Percentiles rank a stretch among this genome's conserved stretches.
Evolutionary conservation across 2,329 filamentous ascomycete genomes (phyloP).

Genomic region (Colletotrichum sublineola): DNA sequence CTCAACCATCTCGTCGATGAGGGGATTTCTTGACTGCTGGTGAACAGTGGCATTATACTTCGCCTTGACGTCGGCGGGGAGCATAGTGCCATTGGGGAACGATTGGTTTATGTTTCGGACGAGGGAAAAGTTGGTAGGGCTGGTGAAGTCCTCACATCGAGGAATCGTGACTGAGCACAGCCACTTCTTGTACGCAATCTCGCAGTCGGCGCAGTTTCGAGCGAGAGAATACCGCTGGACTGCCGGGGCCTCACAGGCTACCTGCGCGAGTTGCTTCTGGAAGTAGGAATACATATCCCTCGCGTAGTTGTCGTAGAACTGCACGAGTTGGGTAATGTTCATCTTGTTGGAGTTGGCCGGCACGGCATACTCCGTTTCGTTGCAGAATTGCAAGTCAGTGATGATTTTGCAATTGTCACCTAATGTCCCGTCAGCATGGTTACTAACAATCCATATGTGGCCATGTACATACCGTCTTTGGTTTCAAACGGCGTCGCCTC

Average conservation of each 20-base stretch:
- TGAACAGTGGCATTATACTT: constrained; percentile 53
- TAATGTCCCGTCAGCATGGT: constrained; percentile 46
- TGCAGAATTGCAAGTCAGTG: constrained; percentile 89
- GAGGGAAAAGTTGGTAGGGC: constrained; percentile 59
- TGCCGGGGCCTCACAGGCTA: constrained; percentile 83
- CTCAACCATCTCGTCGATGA: constrained; percentile 78
- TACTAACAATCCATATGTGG: no score
- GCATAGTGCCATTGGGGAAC: constrained; percentile 77
- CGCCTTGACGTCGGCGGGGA: constrained; percentile 56
- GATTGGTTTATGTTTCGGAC: constrained; percentile 77
- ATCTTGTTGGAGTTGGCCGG: constrained; percentile 80
- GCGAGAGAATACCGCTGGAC: constrained; percentile 86
- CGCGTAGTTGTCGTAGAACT: constrained; percentile 85
- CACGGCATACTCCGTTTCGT: constrained; percentile 90
- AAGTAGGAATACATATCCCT: constrained; percentile 80
- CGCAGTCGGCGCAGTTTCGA: constrained; percentile 81
- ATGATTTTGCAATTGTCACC: constrained; percentile 88
- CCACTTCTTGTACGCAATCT: constrained; percentile 89
- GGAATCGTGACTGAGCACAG: constrained; percentile 94
- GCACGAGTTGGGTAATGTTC: constrained; percentile 70
- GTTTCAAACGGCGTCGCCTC: constrained; percentile 80
- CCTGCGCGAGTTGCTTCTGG: constrained; percentile 82
- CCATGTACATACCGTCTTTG: constrained; percentile 73
- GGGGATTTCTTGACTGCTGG: constrained; percentile 74
- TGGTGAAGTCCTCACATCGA: constrained; percentile 87